A percentile compares a stretch with the other conserved stretches of the same genome.
Evolutionary conservation across 2,329 filamentous ascomycete genomes (phyloP).

Genomic region (Clathrospora elynae): DNA sequence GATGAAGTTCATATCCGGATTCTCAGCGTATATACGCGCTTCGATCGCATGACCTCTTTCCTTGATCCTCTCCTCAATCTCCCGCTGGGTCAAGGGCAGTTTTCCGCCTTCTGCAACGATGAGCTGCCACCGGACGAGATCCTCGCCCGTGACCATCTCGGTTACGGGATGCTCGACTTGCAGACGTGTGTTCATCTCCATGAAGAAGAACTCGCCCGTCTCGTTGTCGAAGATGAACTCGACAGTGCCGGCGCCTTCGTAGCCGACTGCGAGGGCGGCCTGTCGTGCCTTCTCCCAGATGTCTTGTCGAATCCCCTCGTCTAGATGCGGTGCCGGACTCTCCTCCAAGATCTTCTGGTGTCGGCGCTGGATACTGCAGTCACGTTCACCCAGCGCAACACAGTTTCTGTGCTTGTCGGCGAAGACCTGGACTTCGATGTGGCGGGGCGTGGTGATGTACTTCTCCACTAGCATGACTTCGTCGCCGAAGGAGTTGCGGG

Average conservation of each 20-base stretch:
- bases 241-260: slow-evolving; percentile 69
- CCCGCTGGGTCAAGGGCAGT: slow-evolving; percentile 67
- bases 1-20: slow-evolving; percentile 87
- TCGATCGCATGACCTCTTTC: slow-evolving; percentile 87
- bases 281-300: slow-evolving; percentile 68
- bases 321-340: slow-evolving; percentile 66
- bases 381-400: slow-evolving; percentile 67
- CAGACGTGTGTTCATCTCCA: slow-evolving; percentile 78
- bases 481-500: slow-evolving; percentile 67
- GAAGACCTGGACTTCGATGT: slow-evolving; percentile 71
- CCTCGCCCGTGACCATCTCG: slow-evolving; percentile 75
- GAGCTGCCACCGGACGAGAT: slow-evolving; percentile 95
- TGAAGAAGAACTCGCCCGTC: slow-evolving; percentile 69
- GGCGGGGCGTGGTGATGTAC: slow-evolving; percentile 68
- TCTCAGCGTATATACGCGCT: slow-evolving; percentile 95
- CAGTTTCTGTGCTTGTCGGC: slow-evolving; percentile 69
- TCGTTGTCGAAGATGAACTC: slow-evolving; percentile 74
- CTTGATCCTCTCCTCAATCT: slow-evolving; percentile 72
- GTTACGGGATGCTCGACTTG: slow-evolving; percentile 98
- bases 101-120: slow-evolving; percentile 75
- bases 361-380: slow-evolving; percentile 68
- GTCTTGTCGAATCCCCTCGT: slow-evolving; percentile 64
- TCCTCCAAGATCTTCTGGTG: slow-evolving; percentile 72
- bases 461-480: slow-evolving; percentile 71
- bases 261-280: slow-evolving; percentile 66